A percentile compares a stretch with the other conserved stretches of the same genome.
These are phyloP conservation scores for Salmacisia buchloeana DNA, from an alignment of 1,284 basidiomycete species.

Conservation along the genomic window DNA sequence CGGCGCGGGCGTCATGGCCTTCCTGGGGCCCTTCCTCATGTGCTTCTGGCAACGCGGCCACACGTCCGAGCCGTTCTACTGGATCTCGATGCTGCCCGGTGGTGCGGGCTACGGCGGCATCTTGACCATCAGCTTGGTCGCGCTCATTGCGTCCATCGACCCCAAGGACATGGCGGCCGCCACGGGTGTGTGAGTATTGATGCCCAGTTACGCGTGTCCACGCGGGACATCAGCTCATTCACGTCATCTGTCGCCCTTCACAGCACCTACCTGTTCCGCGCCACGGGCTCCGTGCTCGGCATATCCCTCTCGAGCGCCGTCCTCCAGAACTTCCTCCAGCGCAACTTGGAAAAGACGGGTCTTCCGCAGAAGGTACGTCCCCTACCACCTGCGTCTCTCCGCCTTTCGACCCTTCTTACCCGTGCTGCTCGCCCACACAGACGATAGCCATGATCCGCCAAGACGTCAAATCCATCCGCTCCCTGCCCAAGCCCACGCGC, in stretches of 20 bases:
- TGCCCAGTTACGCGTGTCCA: background rate
- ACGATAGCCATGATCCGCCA: slow-evolving; percentile 45
- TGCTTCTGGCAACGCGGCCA: slow-evolving; percentile 46
- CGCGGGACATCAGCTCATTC: background rate
- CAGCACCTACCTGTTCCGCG: slow-evolving; percentile 51
- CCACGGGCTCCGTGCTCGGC: slow-evolving; percentile 51
- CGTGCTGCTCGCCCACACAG: slow-evolving; percentile 10
- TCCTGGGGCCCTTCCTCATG: slow-evolving; percentile 51
- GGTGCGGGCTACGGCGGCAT: slow-evolving; percentile 50
- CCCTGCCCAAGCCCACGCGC: slow-evolving; percentile 16
- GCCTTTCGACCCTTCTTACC: background rate
- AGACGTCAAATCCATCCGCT: slow-evolving; percentile 45
- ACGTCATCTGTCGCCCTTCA: background rate
- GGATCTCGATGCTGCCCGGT: slow-evolving; percentile 45
- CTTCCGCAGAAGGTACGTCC: slow-evolving; percentile 28
- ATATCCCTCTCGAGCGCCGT: slow-evolving; percentile 51
- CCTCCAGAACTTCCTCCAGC: slow-evolving; percentile 50
- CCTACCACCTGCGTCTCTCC: slow-evolving; percentile 11
- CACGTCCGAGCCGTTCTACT: slow-evolving; percentile 47
- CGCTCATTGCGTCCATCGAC: slow-evolving; percentile 49
- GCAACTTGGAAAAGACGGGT: slow-evolving; percentile 33
- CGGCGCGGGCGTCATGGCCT: slow-evolving; percentile 39
- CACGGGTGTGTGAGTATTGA: slow-evolving; percentile 33
- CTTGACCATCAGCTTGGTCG: slow-evolving; percentile 51
- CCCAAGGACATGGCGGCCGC: slow-evolving; percentile 50